Evolutionary conservation across 768 basidiomycete genomes (phyloP).

Genomic region (Tylopilus sp.): DNA sequence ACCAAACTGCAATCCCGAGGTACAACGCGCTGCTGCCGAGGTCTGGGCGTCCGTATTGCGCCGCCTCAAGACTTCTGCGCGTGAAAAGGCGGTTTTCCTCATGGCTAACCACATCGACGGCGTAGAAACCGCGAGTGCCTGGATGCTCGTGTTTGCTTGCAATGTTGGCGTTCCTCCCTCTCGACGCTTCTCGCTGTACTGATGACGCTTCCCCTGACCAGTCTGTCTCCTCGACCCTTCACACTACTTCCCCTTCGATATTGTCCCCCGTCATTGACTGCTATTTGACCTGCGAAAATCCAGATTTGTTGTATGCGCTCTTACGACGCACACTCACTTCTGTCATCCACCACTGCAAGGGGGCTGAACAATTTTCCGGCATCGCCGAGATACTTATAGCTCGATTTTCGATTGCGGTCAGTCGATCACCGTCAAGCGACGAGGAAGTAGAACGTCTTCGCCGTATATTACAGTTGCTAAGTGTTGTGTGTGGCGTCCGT

Average conservation of each 20-base stretch:
- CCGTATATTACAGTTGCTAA: slow-evolving; percentile 54
- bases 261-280: slow-evolving; percentile 54
- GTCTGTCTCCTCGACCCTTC: slow-evolving; percentile 82
- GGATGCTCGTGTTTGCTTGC: slow-evolving; percentile 76
- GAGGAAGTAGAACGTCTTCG: slow-evolving; percentile 38
- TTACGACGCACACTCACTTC: slow-evolving; percentile 75
- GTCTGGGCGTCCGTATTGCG: slow-evolving; percentile 83
- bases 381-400: slow-evolving; percentile 53
- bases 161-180: slow-evolving; percentile 45
- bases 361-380: slow-evolving; percentile 57
- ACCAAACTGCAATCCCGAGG: slow-evolving; percentile 61
- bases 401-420: slow-evolving; percentile 29
- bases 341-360: slow-evolving; percentile 78
- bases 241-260: slow-evolving; percentile 68
- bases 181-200: background rate
- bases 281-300: slow-evolving; percentile 43
- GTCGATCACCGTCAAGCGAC: background rate
- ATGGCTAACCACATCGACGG: slow-evolving; percentile 49
- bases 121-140: slow-evolving; percentile 64
- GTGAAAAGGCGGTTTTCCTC: slow-evolving; percentile 53
- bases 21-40: slow-evolving; percentile 77
- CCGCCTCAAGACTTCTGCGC: slow-evolving; percentile 58
- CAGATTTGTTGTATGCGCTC: slow-evolving; percentile 48
- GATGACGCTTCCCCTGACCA: slow-evolving; percentile 22
- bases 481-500: slow-evolving; percentile 59